Evolutionary conservation across 2,329 filamentous ascomycete genomes (phyloP).

Genomic region (Nemania sp.): DNA sequence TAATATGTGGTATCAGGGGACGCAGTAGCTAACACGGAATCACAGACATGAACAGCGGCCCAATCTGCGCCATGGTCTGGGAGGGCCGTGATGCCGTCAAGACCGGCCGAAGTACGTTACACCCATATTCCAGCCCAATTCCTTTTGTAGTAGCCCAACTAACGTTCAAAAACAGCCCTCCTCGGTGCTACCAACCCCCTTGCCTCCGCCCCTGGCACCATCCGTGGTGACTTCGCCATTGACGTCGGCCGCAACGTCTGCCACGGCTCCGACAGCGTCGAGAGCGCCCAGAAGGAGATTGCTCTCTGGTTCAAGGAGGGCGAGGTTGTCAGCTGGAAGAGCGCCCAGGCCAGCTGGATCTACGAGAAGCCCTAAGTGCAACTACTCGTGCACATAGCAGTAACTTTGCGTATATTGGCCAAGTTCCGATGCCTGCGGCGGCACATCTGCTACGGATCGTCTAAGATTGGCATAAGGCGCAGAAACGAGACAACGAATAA

Average conservation of each 20-base stretch:
- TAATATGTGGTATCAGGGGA: not conserved
- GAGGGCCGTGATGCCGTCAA: slow-evolving; percentile 99
- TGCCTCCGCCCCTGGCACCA: slow-evolving; percentile 94
- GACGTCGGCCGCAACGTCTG: slow-evolving; percentile 98
- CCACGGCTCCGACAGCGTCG: slow-evolving; percentile 98
- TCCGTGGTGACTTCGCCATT: slow-evolving; percentile 90
- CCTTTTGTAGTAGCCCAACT: slow-evolving; percentile 14
- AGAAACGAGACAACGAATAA: slow-evolving; percentile 40
- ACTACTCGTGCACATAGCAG: not conserved
- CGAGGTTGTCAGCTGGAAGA: slow-evolving; percentile 88
- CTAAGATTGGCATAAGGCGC: slow-evolving; percentile 29
- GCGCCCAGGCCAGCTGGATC: slow-evolving; percentile 89
- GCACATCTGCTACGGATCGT: not conserved
- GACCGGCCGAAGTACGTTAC: slow-evolving; percentile 85
- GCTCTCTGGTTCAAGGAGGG: slow-evolving; percentile 95
- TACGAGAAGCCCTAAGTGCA: slow-evolving; percentile 83
- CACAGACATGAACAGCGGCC: slow-evolving; percentile 94
- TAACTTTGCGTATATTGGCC: slow-evolving; percentile 7
- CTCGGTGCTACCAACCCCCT: slow-evolving; percentile 99
- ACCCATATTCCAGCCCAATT: slow-evolving; percentile 8
- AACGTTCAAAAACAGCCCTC: slow-evolving; percentile 67
- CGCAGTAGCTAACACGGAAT: slow-evolving; percentile 35
- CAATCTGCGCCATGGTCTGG: slow-evolving; percentile 99
- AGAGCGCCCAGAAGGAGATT: slow-evolving; percentile 99
- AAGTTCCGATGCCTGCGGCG: slow-evolving; percentile 13